Percentiles rank a stretch among this genome's conserved stretches.
Evolutionary conservation across 768 basidiomycete species (phyloP).

Genomic region (Psilocybe azurescens): DNA sequence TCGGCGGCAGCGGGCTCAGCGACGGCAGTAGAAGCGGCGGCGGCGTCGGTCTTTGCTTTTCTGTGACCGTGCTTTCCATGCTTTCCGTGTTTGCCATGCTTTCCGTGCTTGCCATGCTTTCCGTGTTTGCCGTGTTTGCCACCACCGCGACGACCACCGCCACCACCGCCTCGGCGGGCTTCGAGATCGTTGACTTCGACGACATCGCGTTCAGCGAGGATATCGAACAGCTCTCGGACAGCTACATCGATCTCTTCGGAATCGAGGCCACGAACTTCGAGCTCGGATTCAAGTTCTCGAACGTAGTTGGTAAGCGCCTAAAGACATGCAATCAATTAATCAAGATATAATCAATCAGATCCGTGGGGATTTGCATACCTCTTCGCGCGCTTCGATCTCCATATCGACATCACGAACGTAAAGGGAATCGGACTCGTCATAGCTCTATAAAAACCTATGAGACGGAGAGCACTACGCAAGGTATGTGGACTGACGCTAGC

Average conservation of each 20-base stretch:
- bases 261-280: constrained; percentile 5
- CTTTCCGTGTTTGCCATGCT: not conserved
- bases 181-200: constrained; percentile 9
- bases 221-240: constrained; percentile 1
- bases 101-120: not conserved
- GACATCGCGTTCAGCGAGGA: constrained; percentile 3
- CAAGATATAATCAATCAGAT: not conserved
- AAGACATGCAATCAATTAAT: not conserved
- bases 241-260: not conserved
- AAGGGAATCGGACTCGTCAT: constrained; percentile 13
- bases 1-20: not conserved
- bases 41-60: not conserved
- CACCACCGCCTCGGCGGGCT: constrained; percentile 8
- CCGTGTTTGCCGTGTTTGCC: not conserved
- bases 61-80: not conserved
- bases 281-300: constrained; percentile 13
- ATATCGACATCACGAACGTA: constrained; percentile 9
- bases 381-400: constrained; percentile 15
- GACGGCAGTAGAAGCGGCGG: not conserved
- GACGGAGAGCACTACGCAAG: not conserved
- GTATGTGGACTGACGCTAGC: constrained; percentile 8
- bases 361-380: not conserved
- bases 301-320: constrained; percentile 8
- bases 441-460: not conserved
- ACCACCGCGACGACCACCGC: not conserved